These are phyloP conservation scores for Penicillium sp. DNA, from an alignment of 2,329 filamentous ascomycete genomes.

Conservation along the genomic window DNA sequence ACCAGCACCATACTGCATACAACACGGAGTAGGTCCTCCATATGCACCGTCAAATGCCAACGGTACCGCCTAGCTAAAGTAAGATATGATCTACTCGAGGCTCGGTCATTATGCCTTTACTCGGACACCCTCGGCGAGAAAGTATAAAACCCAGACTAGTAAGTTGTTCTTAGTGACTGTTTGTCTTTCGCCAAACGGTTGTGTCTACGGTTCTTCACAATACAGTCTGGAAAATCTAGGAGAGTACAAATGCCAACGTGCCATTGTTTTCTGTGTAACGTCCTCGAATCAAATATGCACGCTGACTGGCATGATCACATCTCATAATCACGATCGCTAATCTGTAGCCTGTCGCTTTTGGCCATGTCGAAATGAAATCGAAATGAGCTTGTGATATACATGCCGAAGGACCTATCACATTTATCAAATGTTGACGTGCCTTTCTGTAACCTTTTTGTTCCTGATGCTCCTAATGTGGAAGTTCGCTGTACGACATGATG, in stretches of 20 bases:
- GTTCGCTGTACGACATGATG: slow-evolving; percentile 4
- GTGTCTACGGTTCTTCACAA: not conserved
- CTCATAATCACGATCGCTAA: not conserved
- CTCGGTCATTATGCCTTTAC: not conserved
- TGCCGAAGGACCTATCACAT: not conserved
- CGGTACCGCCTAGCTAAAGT: not conserved
- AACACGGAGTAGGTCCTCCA: not conserved
- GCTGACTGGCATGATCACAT: not conserved
- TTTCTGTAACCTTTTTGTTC: not conserved
- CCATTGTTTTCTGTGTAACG: not conserved
- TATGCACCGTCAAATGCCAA: not conserved
- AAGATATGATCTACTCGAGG: not conserved
- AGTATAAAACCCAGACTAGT: not conserved
- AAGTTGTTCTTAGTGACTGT: not conserved
- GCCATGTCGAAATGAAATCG: not conserved
- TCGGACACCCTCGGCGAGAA: not conserved
- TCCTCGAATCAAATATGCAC: not conserved
- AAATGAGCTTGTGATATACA: not conserved
- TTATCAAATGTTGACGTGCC: not conserved
- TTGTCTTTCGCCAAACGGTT: not conserved
- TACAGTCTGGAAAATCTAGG: not conserved
- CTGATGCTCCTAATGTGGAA: not conserved
- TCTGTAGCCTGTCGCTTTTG: not conserved
- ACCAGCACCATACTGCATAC: not conserved
- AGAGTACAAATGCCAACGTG: not conserved